Evolutionary conservation across 2,329 filamentous ascomycete species (phyloP).

Genomic region (Fusarium pseudoanthophilum): DNA sequence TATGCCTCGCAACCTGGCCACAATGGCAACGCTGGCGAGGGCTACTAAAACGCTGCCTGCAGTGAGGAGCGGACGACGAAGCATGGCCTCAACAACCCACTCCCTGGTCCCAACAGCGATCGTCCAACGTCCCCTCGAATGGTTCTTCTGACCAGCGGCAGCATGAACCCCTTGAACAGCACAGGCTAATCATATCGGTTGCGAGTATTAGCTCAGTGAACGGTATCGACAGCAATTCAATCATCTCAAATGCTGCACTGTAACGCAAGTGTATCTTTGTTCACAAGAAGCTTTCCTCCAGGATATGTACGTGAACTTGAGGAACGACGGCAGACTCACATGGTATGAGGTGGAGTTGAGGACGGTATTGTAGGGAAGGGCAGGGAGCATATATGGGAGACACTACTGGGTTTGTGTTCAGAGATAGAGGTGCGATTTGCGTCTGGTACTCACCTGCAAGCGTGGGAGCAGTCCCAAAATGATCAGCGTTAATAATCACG

Average conservation of each 20-base stretch:
- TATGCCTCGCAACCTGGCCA: constrained; percentile 66
- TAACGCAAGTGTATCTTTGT: constrained; percentile 27
- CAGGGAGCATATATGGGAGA: constrained; percentile 1
- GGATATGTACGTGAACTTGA: constrained; percentile 10
- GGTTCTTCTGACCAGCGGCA: not conserved
- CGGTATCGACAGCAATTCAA: not conserved
- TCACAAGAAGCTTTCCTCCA: not conserved
- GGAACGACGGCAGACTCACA: constrained; percentile 31
- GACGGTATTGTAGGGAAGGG: not conserved
- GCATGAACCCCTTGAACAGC: not conserved
- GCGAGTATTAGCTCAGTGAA: not conserved
- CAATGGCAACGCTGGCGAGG: constrained; percentile 66
- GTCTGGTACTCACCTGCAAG: constrained; percentile 29
- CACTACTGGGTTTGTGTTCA: constrained; percentile 17
- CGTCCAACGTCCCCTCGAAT: not conserved
- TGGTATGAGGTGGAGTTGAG: constrained; percentile 20
- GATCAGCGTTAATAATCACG: constrained; percentile 12
- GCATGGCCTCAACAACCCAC: not conserved
- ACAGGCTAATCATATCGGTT: not conserved
- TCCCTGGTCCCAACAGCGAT: not conserved
- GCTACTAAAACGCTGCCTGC: constrained; percentile 55
- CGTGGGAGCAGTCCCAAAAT: constrained; percentile 35
- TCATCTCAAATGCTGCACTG: not conserved
- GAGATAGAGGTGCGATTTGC: constrained; percentile 34
- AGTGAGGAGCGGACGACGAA: not conserved